Percentiles rank a stretch among this genome's conserved stretches.
phyloP scores from a whole-genome alignment of 192 early-diverging fungal genomes.

The Backusella psychrophila region DNA sequence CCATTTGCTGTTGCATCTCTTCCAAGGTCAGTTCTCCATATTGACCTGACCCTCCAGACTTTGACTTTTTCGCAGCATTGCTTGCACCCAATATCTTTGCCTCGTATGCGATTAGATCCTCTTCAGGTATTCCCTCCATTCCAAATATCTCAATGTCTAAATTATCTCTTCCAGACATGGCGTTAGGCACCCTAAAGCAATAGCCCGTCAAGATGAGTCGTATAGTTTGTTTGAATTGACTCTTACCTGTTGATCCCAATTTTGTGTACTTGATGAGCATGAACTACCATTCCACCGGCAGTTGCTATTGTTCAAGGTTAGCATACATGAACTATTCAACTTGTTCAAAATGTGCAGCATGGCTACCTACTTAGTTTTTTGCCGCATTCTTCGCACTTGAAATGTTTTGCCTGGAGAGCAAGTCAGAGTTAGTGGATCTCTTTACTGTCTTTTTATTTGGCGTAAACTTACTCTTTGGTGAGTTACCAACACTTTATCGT shows the following conservation, averaged over 20 bases:
- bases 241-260: slow-evolving; percentile 70
- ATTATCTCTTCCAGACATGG: slow-evolving; percentile 78
- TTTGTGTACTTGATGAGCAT: slow-evolving; percentile 93
- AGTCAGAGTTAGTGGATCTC: background rate
- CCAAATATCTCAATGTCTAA: slow-evolving; percentile 94
- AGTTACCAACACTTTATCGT: slow-evolving; percentile 89
- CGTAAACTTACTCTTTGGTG: slow-evolving; percentile 68
- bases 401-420: slow-evolving; percentile 71
- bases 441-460: background rate
- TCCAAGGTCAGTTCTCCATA: slow-evolving; percentile 36
- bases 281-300: slow-evolving; percentile 87
- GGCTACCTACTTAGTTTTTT: slow-evolving; percentile 48
- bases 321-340: background rate
- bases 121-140: slow-evolving; percentile 87
- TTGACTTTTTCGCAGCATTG: slow-evolving; percentile 43
- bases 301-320: slow-evolving; percentile 62
- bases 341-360: background rate
- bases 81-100: slow-evolving; percentile 33
- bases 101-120: slow-evolving; percentile 73
- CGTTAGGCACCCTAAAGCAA: slow-evolving; percentile 76
- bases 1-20: slow-evolving; percentile 42
- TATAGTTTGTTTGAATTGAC: background rate
- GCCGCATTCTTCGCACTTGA: slow-evolving; percentile 84
- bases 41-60: slow-evolving; percentile 34
- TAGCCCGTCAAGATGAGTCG: background rate